Base-by-base conservation (phyloP, 2,329 filamentous ascomycete species). In the Sporothrix pseudoabietina region DNA sequence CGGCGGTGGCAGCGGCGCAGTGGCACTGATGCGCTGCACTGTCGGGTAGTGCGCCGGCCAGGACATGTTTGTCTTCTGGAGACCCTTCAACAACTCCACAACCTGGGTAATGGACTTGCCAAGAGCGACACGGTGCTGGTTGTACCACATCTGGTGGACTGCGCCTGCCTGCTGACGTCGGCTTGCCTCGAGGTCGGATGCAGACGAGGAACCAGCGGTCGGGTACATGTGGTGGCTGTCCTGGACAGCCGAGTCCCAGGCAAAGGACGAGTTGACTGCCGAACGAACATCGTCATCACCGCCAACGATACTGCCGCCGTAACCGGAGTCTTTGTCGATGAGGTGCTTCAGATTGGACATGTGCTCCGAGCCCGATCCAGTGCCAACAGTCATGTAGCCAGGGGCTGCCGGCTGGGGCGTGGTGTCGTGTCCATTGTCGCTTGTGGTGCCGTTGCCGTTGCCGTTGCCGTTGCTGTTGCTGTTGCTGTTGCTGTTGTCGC, bases 11-110 rank as follows among this genome's bases (percentile, higher is more conserved):
- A 77, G 78, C n/a, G 83, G 78, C 39, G 81, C 78, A 61, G 83
- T 77, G 74, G 80, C 75, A 71, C 88, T 86, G 47, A 88, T 80
- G 76, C 89, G 86, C 79, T 94, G 90, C 3, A 95, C 90, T 1
- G 94, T 93, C 71, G 96, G 96, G 80, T 99, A 99, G 80, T 97
- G 93, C 44, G 94, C 95, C 0, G 96, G 96, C 96, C 96, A 98
- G 79, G 90, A 88, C 16, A 91, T 85, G 79, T 99, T 99, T 87
- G 93, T 96, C 75, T 94, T 72, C 81, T 97, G 94, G 73, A 99
- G 87, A 74, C 89, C 89, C 80, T 92, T 91, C 76, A 99, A 84
- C 1, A 94, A 89, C 74, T 98, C 94, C 73, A 98, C 89, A 9
- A 94, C 95, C 77, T 90, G 89, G 79, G 91, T 92, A 79, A 99